phyloP scores from a whole-genome alignment of 2,329 filamentous ascomycete genomes.

The Didymosphaeria variabile region DNA sequence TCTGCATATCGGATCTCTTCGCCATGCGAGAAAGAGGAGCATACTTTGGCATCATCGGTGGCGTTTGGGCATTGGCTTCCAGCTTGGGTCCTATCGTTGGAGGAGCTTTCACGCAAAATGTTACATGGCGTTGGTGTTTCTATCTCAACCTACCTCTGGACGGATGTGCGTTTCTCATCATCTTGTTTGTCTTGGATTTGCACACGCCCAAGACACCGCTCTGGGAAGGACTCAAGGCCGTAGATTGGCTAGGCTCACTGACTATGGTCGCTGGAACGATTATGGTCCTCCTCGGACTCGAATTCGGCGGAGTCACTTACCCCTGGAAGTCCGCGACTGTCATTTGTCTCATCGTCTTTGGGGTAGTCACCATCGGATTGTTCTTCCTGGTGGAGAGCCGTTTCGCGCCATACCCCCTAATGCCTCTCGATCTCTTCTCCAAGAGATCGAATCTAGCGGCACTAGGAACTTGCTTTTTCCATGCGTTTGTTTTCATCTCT shows the following conservation, averaged over 20 bases:
- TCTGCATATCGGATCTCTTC: constrained; percentile 71
- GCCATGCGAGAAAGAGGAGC: constrained; percentile 66
- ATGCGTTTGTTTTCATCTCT: constrained; percentile 80
- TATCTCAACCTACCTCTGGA: constrained; percentile 73
- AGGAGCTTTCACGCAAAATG: constrained; percentile 70
- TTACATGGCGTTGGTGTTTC: constrained; percentile 69
- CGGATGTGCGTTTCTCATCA: constrained; percentile 65
- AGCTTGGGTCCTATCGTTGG: constrained; percentile 73
- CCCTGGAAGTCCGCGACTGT: constrained; percentile 80
- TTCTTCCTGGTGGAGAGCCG: constrained; percentile 80
- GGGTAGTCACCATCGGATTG: constrained; percentile 67
- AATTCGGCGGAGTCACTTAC: constrained; percentile 78
- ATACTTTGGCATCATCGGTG: constrained; percentile 71
- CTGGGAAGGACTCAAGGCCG: constrained; percentile 67
- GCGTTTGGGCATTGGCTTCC: constrained; percentile 72
- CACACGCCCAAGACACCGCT: constrained; percentile 72
- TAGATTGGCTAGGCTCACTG: constrained; percentile 72
- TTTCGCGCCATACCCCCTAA: constrained; percentile 78
- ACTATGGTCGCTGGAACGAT: constrained; percentile 79
- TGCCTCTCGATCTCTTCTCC: constrained; percentile 76
- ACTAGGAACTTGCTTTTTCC: constrained; percentile 73
- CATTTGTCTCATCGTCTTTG: constrained; percentile 80
- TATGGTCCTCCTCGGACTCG: constrained; percentile 86
- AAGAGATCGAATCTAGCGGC: constrained; percentile 71
- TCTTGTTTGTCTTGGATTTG: constrained; percentile 70